Conservation (phyloP, 2,329 filamentous ascomycete species). For the Neopestalotiopsis sp. region DNA sequence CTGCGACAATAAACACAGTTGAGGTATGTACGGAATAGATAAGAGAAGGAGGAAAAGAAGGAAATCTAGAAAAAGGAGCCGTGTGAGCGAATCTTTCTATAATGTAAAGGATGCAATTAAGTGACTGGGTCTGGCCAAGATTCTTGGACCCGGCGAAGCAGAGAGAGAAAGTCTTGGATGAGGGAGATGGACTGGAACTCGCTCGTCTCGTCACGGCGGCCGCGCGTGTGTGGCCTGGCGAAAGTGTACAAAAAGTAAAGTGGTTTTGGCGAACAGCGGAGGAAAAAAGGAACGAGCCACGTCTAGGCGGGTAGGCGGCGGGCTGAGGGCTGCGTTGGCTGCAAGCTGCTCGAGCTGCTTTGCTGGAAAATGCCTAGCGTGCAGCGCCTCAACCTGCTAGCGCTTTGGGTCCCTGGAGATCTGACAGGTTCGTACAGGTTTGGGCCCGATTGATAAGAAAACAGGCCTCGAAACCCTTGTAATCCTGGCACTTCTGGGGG, state of each 20-base stretch:
- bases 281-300: not conserved
- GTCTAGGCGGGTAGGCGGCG: not conserved
- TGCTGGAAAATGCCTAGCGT: not conserved
- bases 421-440: not conserved
- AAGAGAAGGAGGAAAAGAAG: not conserved
- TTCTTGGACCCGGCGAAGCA: conserved; percentile 1
- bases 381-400: not conserved
- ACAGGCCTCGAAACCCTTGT: not conserved
- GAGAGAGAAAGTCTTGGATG: not conserved
- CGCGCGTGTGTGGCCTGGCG: not conserved
- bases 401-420: not conserved
- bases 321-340: not conserved
- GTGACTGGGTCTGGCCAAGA: not conserved
- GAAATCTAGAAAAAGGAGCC: not conserved
- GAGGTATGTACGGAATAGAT: not conserved
- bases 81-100: not conserved
- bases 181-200: not conserved
- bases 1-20: not conserved
- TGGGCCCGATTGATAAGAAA: not conserved
- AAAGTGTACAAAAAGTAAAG: not conserved
- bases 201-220: not conserved
- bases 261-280: not conserved
- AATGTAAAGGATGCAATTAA: not conserved
- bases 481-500: not conserved
- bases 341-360: not conserved